Evolutionary conservation across 23 red algal genomes (phyloP), one percentile per base, ranked within the genome.

Genomic region (Pyropia haitanensis): DNA sequence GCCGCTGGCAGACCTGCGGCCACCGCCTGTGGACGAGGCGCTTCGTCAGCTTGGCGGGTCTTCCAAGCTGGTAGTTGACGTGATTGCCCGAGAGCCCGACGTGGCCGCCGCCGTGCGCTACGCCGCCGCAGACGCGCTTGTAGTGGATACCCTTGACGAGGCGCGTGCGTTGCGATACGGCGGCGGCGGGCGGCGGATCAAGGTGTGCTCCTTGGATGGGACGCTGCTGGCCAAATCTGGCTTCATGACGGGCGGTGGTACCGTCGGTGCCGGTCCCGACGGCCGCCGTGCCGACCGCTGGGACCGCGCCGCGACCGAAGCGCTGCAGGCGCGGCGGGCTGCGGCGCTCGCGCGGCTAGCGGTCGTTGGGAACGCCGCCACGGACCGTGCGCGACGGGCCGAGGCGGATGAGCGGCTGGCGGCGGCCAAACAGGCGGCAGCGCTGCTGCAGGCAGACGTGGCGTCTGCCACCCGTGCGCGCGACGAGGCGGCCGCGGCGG

Each of bases 71-170:
- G 61, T 78, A 1, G 64, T 91, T 17, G 94, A 98, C 73, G 87
- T 98, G 39, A 62, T 98, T 21, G 74, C 82, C 64, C 76, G 80
- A 26, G 75, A 85, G 20, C 79, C 73, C 16, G 55, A 74, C n/a
- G 58, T 88, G 24, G 44, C 61, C 15, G 76, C 76, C 33, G 94
- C 94, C 55, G 70, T 98, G 6, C 58, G 82, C n/a, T 98, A 98
- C 65, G 85, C 75, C 18, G 80, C 85, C 29, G 86, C 81, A 2
- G 88, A 85, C 59, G 76, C 85, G 26, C 51, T 98, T 12, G 77
- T 98, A 14, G 87, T 79, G 46, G 94, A 98, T 67, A 88, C 85
- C 9, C 62, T 98, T 9, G 94, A 98, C 64, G 94, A 98, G 77
- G 94, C 94, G 20, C 65, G 94, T 25, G 59, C 53, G 26, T 22